Conservation (phyloP, 371 early-diverging fungal species). For the Rhizomucor pusillus region DNA sequence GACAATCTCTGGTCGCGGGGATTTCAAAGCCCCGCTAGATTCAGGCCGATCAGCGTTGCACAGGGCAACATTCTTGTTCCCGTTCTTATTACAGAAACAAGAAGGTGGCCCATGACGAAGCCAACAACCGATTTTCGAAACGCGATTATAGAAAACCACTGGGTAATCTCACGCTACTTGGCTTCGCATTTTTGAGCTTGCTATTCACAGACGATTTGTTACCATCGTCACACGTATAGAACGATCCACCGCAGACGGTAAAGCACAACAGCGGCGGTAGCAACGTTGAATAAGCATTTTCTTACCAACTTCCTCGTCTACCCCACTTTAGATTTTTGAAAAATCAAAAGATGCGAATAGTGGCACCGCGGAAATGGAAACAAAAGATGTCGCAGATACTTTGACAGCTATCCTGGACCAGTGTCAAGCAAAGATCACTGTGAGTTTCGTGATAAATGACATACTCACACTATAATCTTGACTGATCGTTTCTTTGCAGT, state of each 20-base stretch:
- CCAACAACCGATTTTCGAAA: conserved; percentile 19
- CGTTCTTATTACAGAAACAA: no score
- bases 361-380: background rate
- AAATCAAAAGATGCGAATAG: conserved; percentile 4
- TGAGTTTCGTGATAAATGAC: conserved; percentile 1
- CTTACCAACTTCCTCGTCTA: no score
- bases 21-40: no score
- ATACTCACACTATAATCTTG: background rate
- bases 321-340: conserved; percentile 25
- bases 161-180: conserved; percentile 11
- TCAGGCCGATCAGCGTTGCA: no score
- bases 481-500: conserved; percentile 4
- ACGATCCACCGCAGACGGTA: conserved; percentile 25
- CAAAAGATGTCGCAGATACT: background rate
- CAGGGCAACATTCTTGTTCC: no score
- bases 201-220: background rate
- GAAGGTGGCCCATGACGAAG: no score
- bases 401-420: conserved; percentile 7
- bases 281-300: background rate
- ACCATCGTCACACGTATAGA: conserved; percentile 2
- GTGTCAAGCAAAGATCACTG: conserved; percentile 11
- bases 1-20: no score
- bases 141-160: conserved; percentile 20
- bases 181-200: background rate
- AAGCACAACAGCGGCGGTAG: background rate